Evolutionary conservation across 352 stramenopile species (phyloP), one percentile per base, ranked within the genome.

Genomic region (Pythium plurisporium): DNA sequence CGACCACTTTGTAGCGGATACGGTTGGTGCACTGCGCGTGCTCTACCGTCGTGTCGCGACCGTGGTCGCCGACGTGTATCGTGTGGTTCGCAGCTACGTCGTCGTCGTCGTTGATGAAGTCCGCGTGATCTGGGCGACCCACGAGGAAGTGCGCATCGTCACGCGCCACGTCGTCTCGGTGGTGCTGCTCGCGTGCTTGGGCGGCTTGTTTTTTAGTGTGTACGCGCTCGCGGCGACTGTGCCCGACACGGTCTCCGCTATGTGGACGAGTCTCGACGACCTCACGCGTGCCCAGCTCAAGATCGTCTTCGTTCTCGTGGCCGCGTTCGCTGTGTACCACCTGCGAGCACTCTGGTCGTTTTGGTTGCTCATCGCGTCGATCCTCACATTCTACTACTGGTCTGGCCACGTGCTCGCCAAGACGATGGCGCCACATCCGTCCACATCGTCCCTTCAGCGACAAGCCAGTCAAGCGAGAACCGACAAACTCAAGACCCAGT

Each of bases 351-450:
- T 69, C 17, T 76, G 65, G 69, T 73, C 63, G 60, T 74, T 80
- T 33, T 80, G 71, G 73, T n/a, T 74, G 27, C 19, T 63, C 1
- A 10, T 67, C n/a, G 62, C 40, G 19, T 47, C 48, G 0, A 26
- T 67, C 14, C 31, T 54, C 2, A 55, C 25, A 19, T 83, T 76
- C 49, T 83, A 80, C 64, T 79, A 79, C 52, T 83, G 73, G 70
- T 83, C 69, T 4, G 73, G 73, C 20, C 70, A 83, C 53, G 58
- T 72, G 11, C 59, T 76, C 64, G 55, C 51, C 29, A 59, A 58
- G 42, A 25, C 37, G 27, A 59, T 55, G 49, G 10, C 20, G 7
- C 46, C 38, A 2, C 17, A 20, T 22, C 34, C 42, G 79, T 69
- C 31, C 19, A 10, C 4, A 19, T n/a, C 19, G 5, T 4, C 56